Evolutionary conservation across 768 basidiomycete genomes (phyloP).

Genomic region (Hygrocybe coccinea): DNA sequence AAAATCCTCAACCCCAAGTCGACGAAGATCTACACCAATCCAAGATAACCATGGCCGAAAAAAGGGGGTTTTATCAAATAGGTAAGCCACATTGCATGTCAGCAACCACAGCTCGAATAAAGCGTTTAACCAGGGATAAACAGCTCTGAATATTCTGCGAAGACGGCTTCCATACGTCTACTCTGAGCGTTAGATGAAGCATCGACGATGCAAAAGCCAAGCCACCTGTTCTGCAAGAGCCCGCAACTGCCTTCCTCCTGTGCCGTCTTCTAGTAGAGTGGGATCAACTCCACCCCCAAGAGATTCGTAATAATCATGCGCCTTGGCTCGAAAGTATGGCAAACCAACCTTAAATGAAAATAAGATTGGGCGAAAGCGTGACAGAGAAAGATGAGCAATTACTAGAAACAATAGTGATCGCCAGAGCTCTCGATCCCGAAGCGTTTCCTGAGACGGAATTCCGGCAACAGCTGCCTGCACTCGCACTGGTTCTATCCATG

Average conservation of each 20-base stretch:
- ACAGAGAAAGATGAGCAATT: background rate
- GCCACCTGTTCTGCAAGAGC: constrained; percentile 52
- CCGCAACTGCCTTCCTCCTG: constrained; percentile 40
- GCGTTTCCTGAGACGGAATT: constrained; percentile 56
- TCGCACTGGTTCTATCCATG: constrained; percentile 66
- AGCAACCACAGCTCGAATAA: constrained; percentile 79
- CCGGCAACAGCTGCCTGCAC: constrained; percentile 64
- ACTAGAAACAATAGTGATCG: constrained; percentile 79
- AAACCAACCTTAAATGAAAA: constrained; percentile 62
- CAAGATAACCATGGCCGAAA: constrained; percentile 90
- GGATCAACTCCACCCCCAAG: constrained; percentile 74
- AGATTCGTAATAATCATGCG: constrained; percentile 85
- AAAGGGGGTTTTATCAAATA: constrained; percentile 80
- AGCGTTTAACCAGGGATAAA: constrained; percentile 81
- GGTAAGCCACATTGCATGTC: constrained; percentile 79
- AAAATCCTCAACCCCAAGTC: constrained; percentile 74
- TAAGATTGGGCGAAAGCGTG: constrained; percentile 2
- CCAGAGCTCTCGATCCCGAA: constrained; percentile 65
- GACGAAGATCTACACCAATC: constrained; percentile 78
- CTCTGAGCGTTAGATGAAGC: constrained; percentile 8
- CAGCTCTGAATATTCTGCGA: constrained; percentile 58
- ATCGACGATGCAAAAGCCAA: constrained; percentile 10
- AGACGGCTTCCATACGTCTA: constrained; percentile 52
- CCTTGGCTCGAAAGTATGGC: constrained; percentile 85
- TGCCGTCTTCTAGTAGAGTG: constrained; percentile 58